Percentiles rank a stretch among this genome's conserved stretches.
Conservation (phyloP, 768 basidiomycete species). For the Wakefieldia striispora region DNA sequence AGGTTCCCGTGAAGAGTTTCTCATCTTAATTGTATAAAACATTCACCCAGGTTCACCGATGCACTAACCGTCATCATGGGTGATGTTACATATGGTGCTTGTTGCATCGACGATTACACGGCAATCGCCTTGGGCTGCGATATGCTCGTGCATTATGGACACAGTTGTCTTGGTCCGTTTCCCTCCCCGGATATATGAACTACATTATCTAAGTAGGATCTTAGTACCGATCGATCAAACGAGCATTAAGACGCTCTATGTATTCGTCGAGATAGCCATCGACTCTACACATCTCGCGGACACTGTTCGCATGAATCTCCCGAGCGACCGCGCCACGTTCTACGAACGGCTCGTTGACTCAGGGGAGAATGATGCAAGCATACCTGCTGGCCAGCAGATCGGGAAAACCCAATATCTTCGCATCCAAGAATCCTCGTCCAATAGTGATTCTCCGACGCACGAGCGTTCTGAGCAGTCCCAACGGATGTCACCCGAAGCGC, state of each 20-base stretch:
- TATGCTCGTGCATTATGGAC: conserved; percentile 98
- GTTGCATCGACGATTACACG: conserved; percentile 98
- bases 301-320: conserved; percentile 88
- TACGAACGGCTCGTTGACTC: conserved; percentile 58
- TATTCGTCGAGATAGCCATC: conserved; percentile 96
- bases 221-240: conserved; percentile 95
- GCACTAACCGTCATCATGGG: conserved; percentile 92
- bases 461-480: conserved; percentile 15
- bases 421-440: conserved; percentile 48
- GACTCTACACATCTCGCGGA: conserved; percentile 81
- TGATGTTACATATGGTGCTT: conserved; percentile 98
- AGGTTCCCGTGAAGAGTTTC: conserved; percentile 1
- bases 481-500: conserved; percentile 19
- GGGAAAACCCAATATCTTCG: conserved; percentile 46
- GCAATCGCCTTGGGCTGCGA: conserved; percentile 95
- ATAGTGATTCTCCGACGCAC: neutral
- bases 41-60: conserved; percentile 61
- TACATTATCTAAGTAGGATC: conserved; percentile 5
- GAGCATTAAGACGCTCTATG: conserved; percentile 89
- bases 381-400: conserved; percentile 47
- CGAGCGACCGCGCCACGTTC: conserved; percentile 68
- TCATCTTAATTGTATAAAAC: conserved; percentile 8
- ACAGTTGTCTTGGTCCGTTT: conserved; percentile 86
- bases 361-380: conserved; percentile 45
- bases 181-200: neutral